Base-by-base conservation (phyloP, 371 early-diverging fungal genomes). In the Nematocida homosporus region DNA sequence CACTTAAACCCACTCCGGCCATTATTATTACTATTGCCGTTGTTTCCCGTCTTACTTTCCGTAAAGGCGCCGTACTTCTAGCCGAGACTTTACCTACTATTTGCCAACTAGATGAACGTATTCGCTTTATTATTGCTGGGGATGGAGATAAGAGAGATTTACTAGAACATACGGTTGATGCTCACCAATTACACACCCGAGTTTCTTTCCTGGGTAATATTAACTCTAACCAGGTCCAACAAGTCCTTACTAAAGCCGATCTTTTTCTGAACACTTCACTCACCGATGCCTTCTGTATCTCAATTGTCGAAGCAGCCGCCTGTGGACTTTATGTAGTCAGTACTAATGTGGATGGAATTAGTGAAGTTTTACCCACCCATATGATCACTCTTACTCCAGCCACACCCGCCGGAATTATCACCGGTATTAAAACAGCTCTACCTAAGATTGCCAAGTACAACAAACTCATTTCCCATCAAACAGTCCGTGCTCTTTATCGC, bases 231-330 rank as follows among this genome's bases (percentile, higher is more conserved):
- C 85, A 92, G 69, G 91, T 96, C 89, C 60, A 91, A 91, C 83
- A 5, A 2, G 25, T 86, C 86, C 82, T 98, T 35, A 88, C 92
- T n/a, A 89, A 90, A 63, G 94, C 95, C 27, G 89, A 95, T 68
- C 93, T 98, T 6, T 96, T 96, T 79, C 85, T 98, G 40, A 98
- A 98, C 81, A 94, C 96, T 16, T 93, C 93, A 51, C 86, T 97
- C 79, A 98, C 97, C 0, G 99, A 98, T 78, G 95, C 97, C 1
- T 98, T 98, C 80, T 95, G 97, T 82, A 95, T 96, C 65, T 92
- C 93, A 8, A 94, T 97, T 57, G 90, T 98, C 20, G 99, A 98
- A 84, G 99, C 99, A 8, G 95, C 95, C 1, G 89, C 91, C 60
- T 95, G 93, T 64, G 93, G 93, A 32, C 67, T 77, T 35, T 57